Evolutionary conservation across 805 yeast species (phyloP).

Genomic region (Wickerhamiella musiphila): DNA sequence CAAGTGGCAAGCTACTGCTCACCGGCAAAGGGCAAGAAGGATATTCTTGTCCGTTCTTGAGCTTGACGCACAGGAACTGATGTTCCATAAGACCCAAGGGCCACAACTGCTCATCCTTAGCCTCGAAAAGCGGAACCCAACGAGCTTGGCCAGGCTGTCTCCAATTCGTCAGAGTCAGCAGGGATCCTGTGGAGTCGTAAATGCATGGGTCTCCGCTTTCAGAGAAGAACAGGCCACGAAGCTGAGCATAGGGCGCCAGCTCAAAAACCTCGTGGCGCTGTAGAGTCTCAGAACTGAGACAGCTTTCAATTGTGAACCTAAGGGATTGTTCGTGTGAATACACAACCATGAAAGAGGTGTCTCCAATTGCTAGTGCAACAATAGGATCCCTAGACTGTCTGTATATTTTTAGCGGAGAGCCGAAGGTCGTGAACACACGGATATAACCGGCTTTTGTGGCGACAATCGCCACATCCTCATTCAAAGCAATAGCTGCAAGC

Average conservation of each 20-base stretch:
- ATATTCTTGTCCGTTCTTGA: slow-evolving; percentile 43
- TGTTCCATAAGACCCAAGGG: slow-evolving; percentile 61
- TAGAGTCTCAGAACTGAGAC: slow-evolving; percentile 23
- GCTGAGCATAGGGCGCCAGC: slow-evolving; percentile 20
- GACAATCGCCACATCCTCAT: slow-evolving; percentile 40
- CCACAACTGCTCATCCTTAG: slow-evolving; percentile 54
- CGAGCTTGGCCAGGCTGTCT: slow-evolving; percentile 54
- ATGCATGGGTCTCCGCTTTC: slow-evolving; percentile 82
- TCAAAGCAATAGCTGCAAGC: slow-evolving; percentile 53
- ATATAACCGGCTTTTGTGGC: slow-evolving; percentile 66
- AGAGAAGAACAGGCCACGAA: slow-evolving; percentile 68
- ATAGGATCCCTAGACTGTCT: slow-evolving; percentile 54
- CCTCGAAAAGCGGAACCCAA: slow-evolving; percentile 75
- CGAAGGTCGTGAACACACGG: slow-evolving; percentile 52
- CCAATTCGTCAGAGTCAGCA: slow-evolving; percentile 63
- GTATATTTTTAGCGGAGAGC: slow-evolving; percentile 45
- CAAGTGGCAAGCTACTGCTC: slow-evolving; percentile 60
- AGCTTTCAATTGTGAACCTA: slow-evolving; percentile 29
- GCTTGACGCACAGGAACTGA: slow-evolving; percentile 52
- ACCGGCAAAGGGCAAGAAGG: slow-evolving; percentile 77
- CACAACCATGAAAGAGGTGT: slow-evolving; percentile 37
- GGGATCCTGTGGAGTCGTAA: slow-evolving; percentile 59
- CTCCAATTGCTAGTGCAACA: slow-evolving; percentile 49
- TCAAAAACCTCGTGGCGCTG: slow-evolving; percentile 21
- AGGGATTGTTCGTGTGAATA: slow-evolving; percentile 21